Evolutionary conservation across 352 stramenopile species (phyloP).

Genomic region (Plasmopara halstedii): DNA sequence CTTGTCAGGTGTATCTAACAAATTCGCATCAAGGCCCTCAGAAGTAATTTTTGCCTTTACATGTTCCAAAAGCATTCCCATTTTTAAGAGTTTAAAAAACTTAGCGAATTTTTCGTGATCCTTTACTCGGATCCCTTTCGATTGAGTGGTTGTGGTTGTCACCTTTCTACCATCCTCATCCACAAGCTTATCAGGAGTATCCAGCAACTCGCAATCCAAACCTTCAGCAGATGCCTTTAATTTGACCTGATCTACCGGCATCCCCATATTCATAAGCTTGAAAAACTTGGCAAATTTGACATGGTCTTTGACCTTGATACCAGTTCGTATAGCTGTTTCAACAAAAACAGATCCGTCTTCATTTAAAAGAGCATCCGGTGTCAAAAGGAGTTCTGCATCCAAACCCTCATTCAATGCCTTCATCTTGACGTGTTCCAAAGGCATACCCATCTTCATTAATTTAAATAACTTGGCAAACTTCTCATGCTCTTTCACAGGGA

Average conservation of each 20-base stretch:
- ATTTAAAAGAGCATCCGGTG: slow-evolving; percentile 47
- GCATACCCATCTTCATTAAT: slow-evolving; percentile 79
- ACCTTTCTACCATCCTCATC: slow-evolving; percentile 41
- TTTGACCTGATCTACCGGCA: slow-evolving; percentile 62
- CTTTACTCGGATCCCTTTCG: slow-evolving; percentile 45
- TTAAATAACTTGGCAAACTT: slow-evolving; percentile 78
- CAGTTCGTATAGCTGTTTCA: not conserved
- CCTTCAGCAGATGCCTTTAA: slow-evolving; percentile 58
- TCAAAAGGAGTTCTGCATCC: slow-evolving; percentile 81
- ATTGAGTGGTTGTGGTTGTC: slow-evolving; percentile 4
- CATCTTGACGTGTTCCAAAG: slow-evolving; percentile 66
- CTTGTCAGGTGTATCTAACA: slow-evolving; percentile 54
- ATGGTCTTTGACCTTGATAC: slow-evolving; percentile 69
- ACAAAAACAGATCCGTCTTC: slow-evolving; percentile 46
- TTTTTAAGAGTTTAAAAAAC: slow-evolving; percentile 92
- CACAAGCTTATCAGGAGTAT: slow-evolving; percentile 44
- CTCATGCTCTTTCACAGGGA: slow-evolving; percentile 54
- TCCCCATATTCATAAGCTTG: slow-evolving; percentile 76
- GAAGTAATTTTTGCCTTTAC: slow-evolving; percentile 80
- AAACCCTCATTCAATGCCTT: slow-evolving; percentile 81
- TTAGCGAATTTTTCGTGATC: slow-evolving; percentile 89
- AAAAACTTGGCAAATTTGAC: slow-evolving; percentile 81
- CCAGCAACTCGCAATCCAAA: slow-evolving; percentile 39
- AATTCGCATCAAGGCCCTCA: slow-evolving; percentile 43
- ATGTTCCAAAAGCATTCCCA: slow-evolving; percentile 80